Conservation (phyloP, 371 early-diverging fungal genomes). For the Rhizopus delemar region DNA sequence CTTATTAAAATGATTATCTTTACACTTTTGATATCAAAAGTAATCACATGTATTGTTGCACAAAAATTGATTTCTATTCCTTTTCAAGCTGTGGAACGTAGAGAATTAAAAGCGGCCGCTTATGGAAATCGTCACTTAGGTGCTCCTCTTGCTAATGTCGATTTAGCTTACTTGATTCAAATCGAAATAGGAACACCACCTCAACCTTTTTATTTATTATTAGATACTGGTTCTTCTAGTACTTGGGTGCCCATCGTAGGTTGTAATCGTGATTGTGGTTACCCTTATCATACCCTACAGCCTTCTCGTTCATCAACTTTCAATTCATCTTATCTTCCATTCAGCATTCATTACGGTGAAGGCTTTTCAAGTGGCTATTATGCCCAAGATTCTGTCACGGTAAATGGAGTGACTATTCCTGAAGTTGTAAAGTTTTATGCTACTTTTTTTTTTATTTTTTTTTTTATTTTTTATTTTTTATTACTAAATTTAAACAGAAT, state of each 20-base stretch:
- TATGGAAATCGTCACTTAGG: slow-evolving; percentile 8
- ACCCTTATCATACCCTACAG: slow-evolving; percentile 29
- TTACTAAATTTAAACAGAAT: slow-evolving; percentile 15
- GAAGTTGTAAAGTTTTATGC: slow-evolving; percentile 25
- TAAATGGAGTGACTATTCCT: slow-evolving; percentile 31
- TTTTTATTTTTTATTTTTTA: background rate
- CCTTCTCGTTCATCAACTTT: slow-evolving; percentile 30
- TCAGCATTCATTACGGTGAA: slow-evolving; percentile 45
- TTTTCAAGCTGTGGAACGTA: slow-evolving; percentile 23
- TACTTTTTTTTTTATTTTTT: background rate
- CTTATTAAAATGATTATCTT: background rate
- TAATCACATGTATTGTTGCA: slow-evolving; percentile 4
- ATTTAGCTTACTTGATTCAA: slow-evolving; percentile 43
- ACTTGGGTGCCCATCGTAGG: slow-evolving; percentile 45
- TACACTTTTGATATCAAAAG: slow-evolving; percentile 11
- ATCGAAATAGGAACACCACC: slow-evolving; percentile 44
- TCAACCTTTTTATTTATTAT: slow-evolving; percentile 42
- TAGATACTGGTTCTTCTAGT: slow-evolving; percentile 51
- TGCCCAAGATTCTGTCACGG: slow-evolving; percentile 39
- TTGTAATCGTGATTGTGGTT: slow-evolving; percentile 41
- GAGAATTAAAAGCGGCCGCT: slow-evolving; percentile 1
- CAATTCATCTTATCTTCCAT: slow-evolving; percentile 12
- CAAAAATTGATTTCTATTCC: slow-evolving; percentile 22
- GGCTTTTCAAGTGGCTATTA: slow-evolving; percentile 44
- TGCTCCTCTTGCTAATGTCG: slow-evolving; percentile 28